Percentiles rank a stretch among this genome's conserved stretches.
These are phyloP conservation scores for Hymenoscyphus albidus DNA, from an alignment of 2,329 filamentous ascomycete genomes.

Conservation along the genomic window DNA sequence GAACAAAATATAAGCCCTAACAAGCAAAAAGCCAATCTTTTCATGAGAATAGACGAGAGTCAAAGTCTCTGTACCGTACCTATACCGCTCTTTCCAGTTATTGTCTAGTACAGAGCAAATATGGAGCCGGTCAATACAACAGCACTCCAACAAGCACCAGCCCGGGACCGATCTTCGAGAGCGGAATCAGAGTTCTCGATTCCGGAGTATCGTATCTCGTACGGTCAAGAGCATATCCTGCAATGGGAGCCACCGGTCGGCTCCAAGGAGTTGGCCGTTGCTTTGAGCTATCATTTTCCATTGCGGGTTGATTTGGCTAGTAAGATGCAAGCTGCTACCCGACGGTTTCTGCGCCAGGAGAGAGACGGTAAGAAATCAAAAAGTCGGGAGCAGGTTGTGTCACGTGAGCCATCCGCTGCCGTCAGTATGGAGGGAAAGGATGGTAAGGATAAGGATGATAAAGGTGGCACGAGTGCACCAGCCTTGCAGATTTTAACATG, in stretches of 20 bases:
- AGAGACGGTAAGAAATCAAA: neutral
- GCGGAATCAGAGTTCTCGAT: slow-evolving; percentile 11
- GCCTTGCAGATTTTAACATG: slow-evolving; percentile 11
- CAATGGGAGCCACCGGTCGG: slow-evolving; percentile 18
- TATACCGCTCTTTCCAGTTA: neutral
- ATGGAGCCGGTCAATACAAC: neutral
- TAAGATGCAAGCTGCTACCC: slow-evolving; percentile 22
- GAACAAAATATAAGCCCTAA: too few species aligned
- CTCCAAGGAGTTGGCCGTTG: slow-evolving; percentile 21
- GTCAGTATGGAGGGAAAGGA: neutral
- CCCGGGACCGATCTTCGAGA: slow-evolving; percentile 1
- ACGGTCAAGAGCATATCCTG: slow-evolving; percentile 18
- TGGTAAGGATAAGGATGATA: neutral
- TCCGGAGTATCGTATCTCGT: slow-evolving; percentile 18
- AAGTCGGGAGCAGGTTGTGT: neutral
- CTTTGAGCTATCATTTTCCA: slow-evolving; percentile 24
- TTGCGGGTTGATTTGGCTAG: slow-evolving; percentile 16
- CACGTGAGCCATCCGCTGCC: neutral
- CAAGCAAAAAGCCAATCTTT: neutral
- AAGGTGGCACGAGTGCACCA: neutral
- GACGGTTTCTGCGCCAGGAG: slow-evolving; percentile 15
- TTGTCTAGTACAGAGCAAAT: neutral
- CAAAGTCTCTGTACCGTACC: neutral
- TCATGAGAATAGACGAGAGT: neutral
- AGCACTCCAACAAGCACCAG: neutral